Conservation (phyloP, 371 early-diverging fungal species). For the Capillidium rhysosporum region DNA sequence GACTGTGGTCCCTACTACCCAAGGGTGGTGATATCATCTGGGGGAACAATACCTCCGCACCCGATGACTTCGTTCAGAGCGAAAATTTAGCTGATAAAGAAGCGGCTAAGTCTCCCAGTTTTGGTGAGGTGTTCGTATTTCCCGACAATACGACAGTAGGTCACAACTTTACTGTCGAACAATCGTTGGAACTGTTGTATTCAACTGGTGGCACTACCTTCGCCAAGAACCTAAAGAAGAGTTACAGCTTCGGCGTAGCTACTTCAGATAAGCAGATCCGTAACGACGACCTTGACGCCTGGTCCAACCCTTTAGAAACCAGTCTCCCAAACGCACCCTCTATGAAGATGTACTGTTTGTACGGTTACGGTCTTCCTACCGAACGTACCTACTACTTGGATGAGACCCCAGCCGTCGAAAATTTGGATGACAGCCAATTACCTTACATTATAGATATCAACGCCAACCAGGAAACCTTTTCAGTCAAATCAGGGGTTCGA, state of each 20-base stretch:
- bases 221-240: constrained; percentile 21
- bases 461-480: constrained; percentile 5
- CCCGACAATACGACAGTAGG: neutral
- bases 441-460: constrained; percentile 13
- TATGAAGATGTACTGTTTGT: constrained; percentile 64
- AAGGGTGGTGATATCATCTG: constrained; percentile 74
- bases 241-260: constrained; percentile 46
- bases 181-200: constrained; percentile 26
- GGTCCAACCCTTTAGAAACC: constrained; percentile 75
- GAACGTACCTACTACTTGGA: constrained; percentile 62
- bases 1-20: constrained; percentile 54
- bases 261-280: constrained; percentile 13
- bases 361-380: constrained; percentile 59
- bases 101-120: too few species aligned
- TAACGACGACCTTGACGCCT: constrained; percentile 31
- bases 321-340: constrained; percentile 59
- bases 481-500: neutral
- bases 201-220: constrained; percentile 26
- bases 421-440: constrained; percentile 12
- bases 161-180: constrained; percentile 26
- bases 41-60: constrained; percentile 42
- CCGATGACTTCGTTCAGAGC: constrained; percentile 26
- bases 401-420: constrained; percentile 12
- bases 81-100: too few species aligned
- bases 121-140: neutral